Conservation (phyloP, 768 basidiomycete species). For the Lentinus tigrinus region DNA sequence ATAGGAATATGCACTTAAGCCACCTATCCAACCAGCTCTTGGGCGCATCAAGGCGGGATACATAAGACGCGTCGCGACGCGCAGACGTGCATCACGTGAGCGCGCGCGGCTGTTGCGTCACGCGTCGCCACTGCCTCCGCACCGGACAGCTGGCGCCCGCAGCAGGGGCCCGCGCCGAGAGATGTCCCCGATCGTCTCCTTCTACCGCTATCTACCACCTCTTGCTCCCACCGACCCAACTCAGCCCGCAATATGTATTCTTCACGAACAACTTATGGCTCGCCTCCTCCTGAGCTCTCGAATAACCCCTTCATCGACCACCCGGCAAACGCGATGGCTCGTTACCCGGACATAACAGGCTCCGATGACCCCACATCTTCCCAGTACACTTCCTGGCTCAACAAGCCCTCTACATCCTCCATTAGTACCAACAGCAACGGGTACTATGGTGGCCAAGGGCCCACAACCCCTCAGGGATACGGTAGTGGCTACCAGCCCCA, state of each 20-base stretch:
- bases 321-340: constrained; percentile 36
- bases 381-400: constrained; percentile 44
- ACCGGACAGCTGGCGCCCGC: not conserved
- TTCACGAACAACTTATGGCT: constrained; percentile 20
- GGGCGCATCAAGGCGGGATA: too few species aligned
- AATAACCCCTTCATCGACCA: constrained; percentile 74
- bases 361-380: constrained; percentile 14
- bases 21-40: not conserved
- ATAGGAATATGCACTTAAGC: not conserved
- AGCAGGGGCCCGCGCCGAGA: not conserved
- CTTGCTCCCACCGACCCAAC: not conserved
- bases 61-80: constrained; percentile 12
- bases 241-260: constrained; percentile 25
- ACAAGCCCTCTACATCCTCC: constrained; percentile 27
- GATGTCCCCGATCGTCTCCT: not conserved
- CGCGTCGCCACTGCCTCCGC: constrained; percentile 12
- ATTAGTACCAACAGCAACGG: constrained; percentile 18
- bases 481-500: constrained; percentile 10
- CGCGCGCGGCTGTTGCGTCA: not conserved
- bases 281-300: constrained; percentile 33
- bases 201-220: not conserved
- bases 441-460: constrained; percentile 10
- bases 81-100: constrained; percentile 7
- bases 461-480: constrained; percentile 7
- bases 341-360: constrained; percentile 64